These are phyloP conservation scores for Anthoceros angustus DNA, from an alignment of 225 moss, liverwort and hornwort species.

Conservation along the genomic window DNA sequence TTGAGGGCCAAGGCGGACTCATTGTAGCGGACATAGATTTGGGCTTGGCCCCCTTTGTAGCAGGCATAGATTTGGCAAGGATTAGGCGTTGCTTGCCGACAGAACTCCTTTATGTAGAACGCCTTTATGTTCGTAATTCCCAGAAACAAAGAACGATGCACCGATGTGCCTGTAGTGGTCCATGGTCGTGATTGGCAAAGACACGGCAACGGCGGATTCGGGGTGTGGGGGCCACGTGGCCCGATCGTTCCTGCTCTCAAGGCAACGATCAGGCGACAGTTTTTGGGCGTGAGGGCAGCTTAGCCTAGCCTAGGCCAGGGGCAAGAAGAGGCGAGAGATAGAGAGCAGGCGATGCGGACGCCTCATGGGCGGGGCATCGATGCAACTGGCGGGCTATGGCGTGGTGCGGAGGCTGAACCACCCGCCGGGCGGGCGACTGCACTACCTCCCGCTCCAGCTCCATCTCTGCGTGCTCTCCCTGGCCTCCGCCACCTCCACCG, in stretches of 20 bases:
- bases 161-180: too few species aligned
- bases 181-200: too few species aligned
- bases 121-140: too few species aligned
- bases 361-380: neutral
- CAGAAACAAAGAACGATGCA: too few species aligned
- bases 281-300: too few species aligned
- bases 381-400: neutral
- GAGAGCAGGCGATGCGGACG: neutral
- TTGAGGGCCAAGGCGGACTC: conserved; percentile 12
- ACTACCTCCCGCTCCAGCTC: neutral
- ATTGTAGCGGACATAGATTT: neutral
- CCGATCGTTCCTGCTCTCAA: too few species aligned
- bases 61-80: too few species aligned
- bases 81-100: too few species aligned
- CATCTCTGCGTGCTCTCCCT: neutral
- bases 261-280: too few species aligned
- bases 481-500: neutral
- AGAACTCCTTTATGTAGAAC: too few species aligned
- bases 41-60: neutral
- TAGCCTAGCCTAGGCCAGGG: neutral
- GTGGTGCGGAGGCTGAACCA: neutral
- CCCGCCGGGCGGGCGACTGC: neutral
- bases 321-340: neutral
- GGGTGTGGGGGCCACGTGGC: too few species aligned
- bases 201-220: too few species aligned